Conservation (phyloP, 208 protist genomes). For the Porcisia deanei region DNA sequence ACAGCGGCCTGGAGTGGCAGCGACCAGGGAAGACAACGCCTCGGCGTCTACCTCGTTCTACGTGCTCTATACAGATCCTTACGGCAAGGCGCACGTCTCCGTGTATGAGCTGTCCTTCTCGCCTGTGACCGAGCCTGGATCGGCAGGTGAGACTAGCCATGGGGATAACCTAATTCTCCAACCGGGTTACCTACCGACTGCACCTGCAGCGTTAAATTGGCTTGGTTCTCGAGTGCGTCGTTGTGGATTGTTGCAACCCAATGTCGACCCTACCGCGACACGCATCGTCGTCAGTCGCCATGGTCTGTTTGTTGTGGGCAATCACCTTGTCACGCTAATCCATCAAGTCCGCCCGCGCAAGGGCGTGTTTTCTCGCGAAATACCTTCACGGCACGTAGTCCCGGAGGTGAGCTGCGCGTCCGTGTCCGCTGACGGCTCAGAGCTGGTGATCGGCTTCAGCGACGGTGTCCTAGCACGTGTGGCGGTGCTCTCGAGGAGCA, state of each 20-base stretch:
- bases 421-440: constrained; percentile 12
- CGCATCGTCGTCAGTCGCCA: constrained; percentile 41
- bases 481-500: background rate
- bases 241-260: constrained; percentile 40
- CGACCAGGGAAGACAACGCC: background rate
- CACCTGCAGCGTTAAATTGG: background rate
- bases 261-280: constrained; percentile 62
- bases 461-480: constrained; percentile 35
- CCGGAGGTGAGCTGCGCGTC: constrained; percentile 28
- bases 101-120: constrained; percentile 36
- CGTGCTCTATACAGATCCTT: constrained; percentile 70
- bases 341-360: constrained; percentile 31
- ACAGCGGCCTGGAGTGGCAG: constrained; percentile 3
- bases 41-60: constrained; percentile 29
- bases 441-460: constrained; percentile 35
- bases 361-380: constrained; percentile 26
- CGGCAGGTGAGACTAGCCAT: background rate
- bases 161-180: background rate
- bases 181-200: background rate
- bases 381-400: constrained; percentile 12
- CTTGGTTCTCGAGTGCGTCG: constrained; percentile 14
- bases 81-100: constrained; percentile 66
- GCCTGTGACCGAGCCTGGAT: background rate
- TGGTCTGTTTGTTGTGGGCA: constrained; percentile 69
- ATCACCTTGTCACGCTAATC: constrained; percentile 55